Evolutionary conservation across 2,329 filamentous ascomycete species (phyloP).

Genomic region (Fusarium sp.): DNA sequence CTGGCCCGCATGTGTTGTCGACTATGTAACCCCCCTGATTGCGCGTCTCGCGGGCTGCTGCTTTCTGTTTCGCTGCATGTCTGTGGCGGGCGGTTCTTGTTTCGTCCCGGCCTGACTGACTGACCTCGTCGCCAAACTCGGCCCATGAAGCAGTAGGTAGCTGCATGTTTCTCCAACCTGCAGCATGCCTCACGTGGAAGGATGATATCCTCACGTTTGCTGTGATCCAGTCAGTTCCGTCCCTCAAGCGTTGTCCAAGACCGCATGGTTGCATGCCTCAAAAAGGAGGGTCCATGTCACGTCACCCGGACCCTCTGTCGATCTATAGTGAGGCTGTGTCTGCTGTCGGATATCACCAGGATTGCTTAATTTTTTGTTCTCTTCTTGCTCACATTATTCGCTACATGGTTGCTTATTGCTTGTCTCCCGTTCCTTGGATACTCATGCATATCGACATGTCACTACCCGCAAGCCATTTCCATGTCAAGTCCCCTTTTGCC

Average conservation of each 20-base stretch:
- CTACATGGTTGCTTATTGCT: not conserved
- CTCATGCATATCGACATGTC: conserved; percentile 1
- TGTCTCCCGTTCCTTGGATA: not conserved
- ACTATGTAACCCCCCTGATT: conserved; percentile 3
- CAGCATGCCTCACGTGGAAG: not conserved
- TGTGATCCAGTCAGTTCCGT: conserved; percentile 4
- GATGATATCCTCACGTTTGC: not conserved
- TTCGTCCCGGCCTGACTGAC: not conserved
- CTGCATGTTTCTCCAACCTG: not conserved
- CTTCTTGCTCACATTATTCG: not conserved
- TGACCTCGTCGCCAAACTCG: conserved; percentile 16
- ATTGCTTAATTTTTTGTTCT: not conserved
- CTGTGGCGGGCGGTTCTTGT: not conserved
- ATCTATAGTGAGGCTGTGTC: conserved; percentile 31
- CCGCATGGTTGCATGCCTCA: conserved; percentile 3
- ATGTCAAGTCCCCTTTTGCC: not conserved
- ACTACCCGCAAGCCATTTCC: not conserved
- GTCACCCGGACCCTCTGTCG: conserved; percentile 30
- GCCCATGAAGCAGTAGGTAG: not conserved
- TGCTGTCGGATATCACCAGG: not conserved
- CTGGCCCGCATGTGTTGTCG: conserved; percentile 1
- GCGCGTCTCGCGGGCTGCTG: not conserved
- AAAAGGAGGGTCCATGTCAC: conserved; percentile 23
- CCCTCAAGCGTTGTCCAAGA: not conserved
- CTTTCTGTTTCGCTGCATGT: not conserved